phyloP scores from a whole-genome alignment of 2,329 filamentous ascomycete species.

The Didymella glomerata region DNA sequence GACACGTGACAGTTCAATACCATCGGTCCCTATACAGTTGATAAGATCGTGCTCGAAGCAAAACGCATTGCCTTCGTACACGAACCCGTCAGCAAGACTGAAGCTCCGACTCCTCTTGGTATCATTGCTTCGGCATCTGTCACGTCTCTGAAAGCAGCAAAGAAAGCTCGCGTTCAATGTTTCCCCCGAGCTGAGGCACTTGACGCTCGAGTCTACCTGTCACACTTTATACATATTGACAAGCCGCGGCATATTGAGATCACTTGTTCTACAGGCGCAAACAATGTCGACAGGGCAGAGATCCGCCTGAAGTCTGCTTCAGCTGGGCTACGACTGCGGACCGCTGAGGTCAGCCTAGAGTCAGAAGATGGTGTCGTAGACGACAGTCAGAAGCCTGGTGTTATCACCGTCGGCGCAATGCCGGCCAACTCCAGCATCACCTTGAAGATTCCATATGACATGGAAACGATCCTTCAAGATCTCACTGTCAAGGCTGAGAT shows the following conservation, averaged over 20 bases:
- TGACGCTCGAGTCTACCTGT: slow-evolving; percentile 71
- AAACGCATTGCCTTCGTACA: slow-evolving; percentile 72
- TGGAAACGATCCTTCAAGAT: slow-evolving; percentile 77
- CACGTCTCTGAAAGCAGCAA: slow-evolving; percentile 45
- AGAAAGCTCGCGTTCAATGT: slow-evolving; percentile 69
- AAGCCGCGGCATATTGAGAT: slow-evolving; percentile 80
- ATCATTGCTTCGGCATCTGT: slow-evolving; percentile 56
- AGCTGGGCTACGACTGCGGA: slow-evolving; percentile 66
- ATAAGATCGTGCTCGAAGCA: slow-evolving; percentile 71
- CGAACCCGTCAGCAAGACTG: slow-evolving; percentile 66
- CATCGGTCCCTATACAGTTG: slow-evolving; percentile 77
- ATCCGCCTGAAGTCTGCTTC: slow-evolving; percentile 66
- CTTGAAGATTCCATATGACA: slow-evolving; percentile 79
- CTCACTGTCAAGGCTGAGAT: slow-evolving; percentile 80
- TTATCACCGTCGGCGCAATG: slow-evolving; percentile 58
- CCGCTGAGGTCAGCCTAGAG: slow-evolving; percentile 58
- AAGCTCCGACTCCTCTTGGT: slow-evolving; percentile 56
- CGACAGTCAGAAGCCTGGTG: slow-evolving; percentile 56
- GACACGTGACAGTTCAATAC: slow-evolving; percentile 64
- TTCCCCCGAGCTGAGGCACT: slow-evolving; percentile 76
- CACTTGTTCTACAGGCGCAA: slow-evolving; percentile 76
- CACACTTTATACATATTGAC: slow-evolving; percentile 79
- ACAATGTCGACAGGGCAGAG: slow-evolving; percentile 63
- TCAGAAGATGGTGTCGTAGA: slow-evolving; percentile 54
- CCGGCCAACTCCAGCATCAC: slow-evolving; percentile 58